Conservation (phyloP, 768 basidiomycete species). For the Suillus fuscotomentosus region DNA sequence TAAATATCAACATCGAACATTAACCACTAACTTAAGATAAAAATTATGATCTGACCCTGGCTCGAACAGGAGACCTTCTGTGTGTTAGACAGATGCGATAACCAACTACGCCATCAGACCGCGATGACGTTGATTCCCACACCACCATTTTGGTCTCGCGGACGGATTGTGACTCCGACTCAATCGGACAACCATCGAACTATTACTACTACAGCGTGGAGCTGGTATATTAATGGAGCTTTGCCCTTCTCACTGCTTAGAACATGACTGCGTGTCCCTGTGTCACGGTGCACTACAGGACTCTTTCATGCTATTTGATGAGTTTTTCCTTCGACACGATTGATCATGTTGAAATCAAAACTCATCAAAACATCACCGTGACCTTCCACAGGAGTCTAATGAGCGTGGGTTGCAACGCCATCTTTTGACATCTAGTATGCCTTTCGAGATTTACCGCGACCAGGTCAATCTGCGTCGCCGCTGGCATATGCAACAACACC, state of each 20-base stretch:
- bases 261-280: background rate
- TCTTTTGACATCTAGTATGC: background rate
- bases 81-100: constrained; percentile 83
- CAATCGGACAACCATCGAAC: no score
- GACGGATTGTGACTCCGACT: no score
- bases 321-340: no score
- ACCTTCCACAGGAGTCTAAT: background rate
- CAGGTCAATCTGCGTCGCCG: background rate
- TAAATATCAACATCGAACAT: no score
- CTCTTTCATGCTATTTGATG: background rate
- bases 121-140: constrained; percentile 4
- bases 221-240: no score
- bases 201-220: no score
- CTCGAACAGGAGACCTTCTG: constrained; percentile 34
- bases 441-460: background rate
- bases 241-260: background rate
- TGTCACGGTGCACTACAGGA: background rate
- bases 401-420: background rate
- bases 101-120: constrained; percentile 41
- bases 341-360: background rate
- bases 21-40: background rate
- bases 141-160: background rate
- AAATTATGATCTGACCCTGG: background rate
- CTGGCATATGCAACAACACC: background rate
- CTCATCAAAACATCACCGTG: background rate